These are phyloP conservation scores for Agaricus subrufescens DNA, from an alignment of 768 basidiomycete species.

Conservation along the genomic window DNA sequence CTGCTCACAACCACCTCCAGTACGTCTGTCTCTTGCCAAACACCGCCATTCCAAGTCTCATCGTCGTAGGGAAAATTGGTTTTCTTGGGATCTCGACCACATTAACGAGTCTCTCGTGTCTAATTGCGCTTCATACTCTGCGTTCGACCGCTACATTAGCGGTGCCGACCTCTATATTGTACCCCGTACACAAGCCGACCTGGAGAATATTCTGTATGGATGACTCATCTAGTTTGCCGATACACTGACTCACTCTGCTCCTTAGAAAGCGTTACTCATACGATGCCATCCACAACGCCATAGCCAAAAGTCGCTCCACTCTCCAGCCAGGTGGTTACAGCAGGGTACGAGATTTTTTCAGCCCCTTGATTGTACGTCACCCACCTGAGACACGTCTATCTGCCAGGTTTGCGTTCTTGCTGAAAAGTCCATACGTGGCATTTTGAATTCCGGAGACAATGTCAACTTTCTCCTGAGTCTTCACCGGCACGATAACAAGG, in stretches of 20 bases:
- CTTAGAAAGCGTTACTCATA: constrained; percentile 68
- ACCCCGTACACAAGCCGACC: constrained; percentile 58
- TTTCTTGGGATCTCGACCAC: constrained; percentile 66
- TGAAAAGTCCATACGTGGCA: constrained; percentile 63
- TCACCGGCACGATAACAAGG: constrained; percentile 37
- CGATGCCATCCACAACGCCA: constrained; percentile 78
- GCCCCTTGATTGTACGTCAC: background rate
- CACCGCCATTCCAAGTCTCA: constrained; percentile 9
- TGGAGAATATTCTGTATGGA: constrained; percentile 69
- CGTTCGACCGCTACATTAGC: constrained; percentile 67
- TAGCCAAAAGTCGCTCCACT: constrained; percentile 61
- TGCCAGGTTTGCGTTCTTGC: constrained; percentile 64
- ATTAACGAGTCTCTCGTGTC: constrained; percentile 73
- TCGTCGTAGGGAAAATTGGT: constrained; percentile 54
- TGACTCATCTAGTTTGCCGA: constrained; percentile 9
- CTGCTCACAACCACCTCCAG: constrained; percentile 66
- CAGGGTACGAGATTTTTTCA: constrained; percentile 28
- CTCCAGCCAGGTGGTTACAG: constrained; percentile 52
- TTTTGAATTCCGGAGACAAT: constrained; percentile 69
- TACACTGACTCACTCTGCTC: constrained; percentile 8
- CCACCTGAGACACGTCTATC: background rate
- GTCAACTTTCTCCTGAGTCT: constrained; percentile 58
- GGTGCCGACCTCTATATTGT: constrained; percentile 69
- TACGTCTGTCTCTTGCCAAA: constrained; percentile 27
- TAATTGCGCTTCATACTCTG: constrained; percentile 75